Base-by-base conservation (phyloP, 2,329 filamentous ascomycete genomes). In the Diaporthe vexans region DNA sequence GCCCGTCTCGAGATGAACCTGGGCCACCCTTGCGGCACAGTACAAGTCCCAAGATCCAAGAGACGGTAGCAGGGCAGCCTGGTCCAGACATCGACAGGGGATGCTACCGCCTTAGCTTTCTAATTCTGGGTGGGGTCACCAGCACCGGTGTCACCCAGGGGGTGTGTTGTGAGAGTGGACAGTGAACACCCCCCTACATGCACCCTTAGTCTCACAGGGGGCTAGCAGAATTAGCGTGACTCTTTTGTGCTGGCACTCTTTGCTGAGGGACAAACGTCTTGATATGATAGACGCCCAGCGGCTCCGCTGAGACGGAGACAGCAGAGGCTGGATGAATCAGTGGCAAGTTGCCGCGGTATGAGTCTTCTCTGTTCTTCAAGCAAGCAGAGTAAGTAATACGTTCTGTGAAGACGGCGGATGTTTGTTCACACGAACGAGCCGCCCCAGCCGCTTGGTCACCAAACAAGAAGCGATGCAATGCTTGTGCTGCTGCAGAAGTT, bases 11-110 rank as follows among this genome's bases (percentile, higher is more conserved):
- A 72, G 33, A 72, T 56, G 57, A 54, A 61, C 57, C 35, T 63
- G 70, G 70, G 19, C 21, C 7, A 72, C 40, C 70, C 70, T 72
- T 72, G 70, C 21, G 26, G 58, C 69, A 72, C 69, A 72, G 69
- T 72, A 61, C 69, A 17, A 72, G 33, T 59, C n/a, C 19, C 59
- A 65, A 15, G 24, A 40, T n/a, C 63, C 63, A 68, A 54, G 48
- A 54, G 48, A 54, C 13, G 0, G 33, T 29, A 33, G 70, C 57
- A 72, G 58, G 70, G 70, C 35, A 63, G 26, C 70, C 70, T 54
- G 46, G 57, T 72, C 57, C 17, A 56, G 56, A 46, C 19, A 5
- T 19, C 19, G 15, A 48, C 70, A 63, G 70, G 70, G 70, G 69
- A 37, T 52, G 37, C 24, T 54, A 19, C 70, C 70, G 70, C 70